phyloP scores from a whole-genome alignment of 371 early-diverging fungal genomes.

The Mortierella sp. region DNA sequence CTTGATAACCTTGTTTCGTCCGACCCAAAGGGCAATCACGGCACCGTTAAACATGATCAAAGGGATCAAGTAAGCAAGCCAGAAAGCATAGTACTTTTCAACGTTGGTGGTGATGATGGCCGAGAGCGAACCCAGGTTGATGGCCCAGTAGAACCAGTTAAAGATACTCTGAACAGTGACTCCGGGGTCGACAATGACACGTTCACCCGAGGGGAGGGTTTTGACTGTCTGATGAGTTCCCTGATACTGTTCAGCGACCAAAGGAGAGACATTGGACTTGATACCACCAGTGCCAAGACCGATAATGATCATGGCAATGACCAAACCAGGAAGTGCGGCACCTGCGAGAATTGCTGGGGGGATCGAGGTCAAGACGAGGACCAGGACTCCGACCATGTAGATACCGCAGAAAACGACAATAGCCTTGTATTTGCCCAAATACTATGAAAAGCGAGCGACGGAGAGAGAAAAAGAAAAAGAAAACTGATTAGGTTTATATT shows the following conservation, averaged over 20 bases:
- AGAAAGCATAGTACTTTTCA: conserved; percentile 50
- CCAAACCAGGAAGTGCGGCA: conserved; percentile 71
- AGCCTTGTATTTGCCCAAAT: conserved; percentile 82
- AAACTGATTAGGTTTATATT: neutral
- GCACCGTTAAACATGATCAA: conserved; percentile 73
- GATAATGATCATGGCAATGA: conserved; percentile 76
- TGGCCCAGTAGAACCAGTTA: conserved; percentile 82
- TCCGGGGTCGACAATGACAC: conserved; percentile 51
- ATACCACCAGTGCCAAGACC: conserved; percentile 91
- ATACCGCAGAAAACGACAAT: conserved; percentile 70
- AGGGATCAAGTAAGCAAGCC: conserved; percentile 73
- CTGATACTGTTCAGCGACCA: conserved; percentile 77
- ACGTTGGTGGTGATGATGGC: conserved; percentile 45
- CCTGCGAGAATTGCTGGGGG: conserved; percentile 62
- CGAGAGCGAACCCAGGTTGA: conserved; percentile 79
- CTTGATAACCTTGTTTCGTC: conserved; percentile 68
- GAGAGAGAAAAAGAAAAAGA: neutral
- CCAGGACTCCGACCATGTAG: conserved; percentile 76
- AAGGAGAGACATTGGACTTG: conserved; percentile 79
- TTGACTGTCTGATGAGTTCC: conserved; percentile 36
- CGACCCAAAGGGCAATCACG: conserved; percentile 62
- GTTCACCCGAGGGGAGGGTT: conserved; percentile 38
- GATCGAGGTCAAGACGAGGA: conserved; percentile 74
- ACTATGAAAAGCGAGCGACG: conserved; percentile 25
- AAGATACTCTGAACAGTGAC: conserved; percentile 67